phyloP scores from a whole-genome alignment of 139 green algal species.

The Picochlorum sp. region DNA sequence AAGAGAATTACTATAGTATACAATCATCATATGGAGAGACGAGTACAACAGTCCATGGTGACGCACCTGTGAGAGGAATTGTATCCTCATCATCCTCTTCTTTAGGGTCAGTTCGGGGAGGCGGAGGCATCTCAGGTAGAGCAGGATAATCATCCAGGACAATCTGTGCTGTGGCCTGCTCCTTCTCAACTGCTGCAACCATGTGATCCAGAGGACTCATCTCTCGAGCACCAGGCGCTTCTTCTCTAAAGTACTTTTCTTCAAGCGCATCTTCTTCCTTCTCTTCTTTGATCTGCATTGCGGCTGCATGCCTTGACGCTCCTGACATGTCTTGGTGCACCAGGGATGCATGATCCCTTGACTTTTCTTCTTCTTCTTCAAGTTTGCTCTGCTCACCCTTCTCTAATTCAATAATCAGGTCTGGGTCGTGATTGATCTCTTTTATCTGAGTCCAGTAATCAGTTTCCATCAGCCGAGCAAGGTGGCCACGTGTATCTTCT shows the following conservation, averaged over 20 bases:
- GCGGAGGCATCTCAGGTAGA: slow-evolving; percentile 7
- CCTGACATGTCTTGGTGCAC: neutral
- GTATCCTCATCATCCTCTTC: slow-evolving; percentile 35
- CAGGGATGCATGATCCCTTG: neutral
- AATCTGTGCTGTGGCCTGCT: slow-evolving; percentile 6
- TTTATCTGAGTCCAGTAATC: slow-evolving; percentile 21
- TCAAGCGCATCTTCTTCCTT: slow-evolving; percentile 55
- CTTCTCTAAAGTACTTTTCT: slow-evolving; percentile 66
- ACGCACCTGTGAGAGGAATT: neutral
- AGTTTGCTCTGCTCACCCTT: slow-evolving; percentile 70
- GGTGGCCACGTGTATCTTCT: slow-evolving; percentile 32
- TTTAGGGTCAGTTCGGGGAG: slow-evolving; percentile 33
- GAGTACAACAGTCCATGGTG: no score
- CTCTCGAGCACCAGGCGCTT: slow-evolving; percentile 25
- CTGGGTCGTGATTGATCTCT: neutral
- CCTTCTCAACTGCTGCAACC: neutral
- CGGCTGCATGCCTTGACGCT: neutral
- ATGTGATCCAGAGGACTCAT: neutral
- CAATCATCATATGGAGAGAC: no score
- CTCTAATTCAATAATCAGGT: slow-evolving; percentile 17
- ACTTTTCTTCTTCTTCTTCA: slow-evolving; percentile 52
- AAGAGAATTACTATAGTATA: no score
- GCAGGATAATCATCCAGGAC: slow-evolving; percentile 6
- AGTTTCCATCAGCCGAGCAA: slow-evolving; percentile 19
- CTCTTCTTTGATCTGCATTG: neutral